These are phyloP conservation scores for Melanopsichium pennsylvanicum DNA, from an alignment of 1,284 basidiomycete species.

Conservation along the genomic window DNA sequence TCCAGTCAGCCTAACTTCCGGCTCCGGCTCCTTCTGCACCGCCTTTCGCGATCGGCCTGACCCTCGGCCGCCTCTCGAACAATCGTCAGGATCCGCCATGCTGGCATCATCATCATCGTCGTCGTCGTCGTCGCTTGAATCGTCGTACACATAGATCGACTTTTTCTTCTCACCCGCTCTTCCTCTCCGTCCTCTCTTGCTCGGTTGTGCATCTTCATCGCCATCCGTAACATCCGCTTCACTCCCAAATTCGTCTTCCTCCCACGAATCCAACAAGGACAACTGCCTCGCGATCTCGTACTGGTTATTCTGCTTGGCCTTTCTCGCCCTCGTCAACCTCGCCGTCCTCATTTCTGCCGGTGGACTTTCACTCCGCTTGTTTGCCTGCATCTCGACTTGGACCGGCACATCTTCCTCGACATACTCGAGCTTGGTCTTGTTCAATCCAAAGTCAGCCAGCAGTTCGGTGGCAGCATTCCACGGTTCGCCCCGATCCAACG, in stretches of 20 bases:
- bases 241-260: slow-evolving; percentile 34
- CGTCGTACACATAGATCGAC: slow-evolving; percentile 44
- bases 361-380: no score
- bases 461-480: slow-evolving; percentile 44
- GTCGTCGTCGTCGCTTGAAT: slow-evolving; percentile 35
- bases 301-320: slow-evolving; percentile 33
- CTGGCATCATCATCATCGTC: slow-evolving; percentile 33
- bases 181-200: slow-evolving; percentile 6
- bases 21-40: slow-evolving; percentile 10
- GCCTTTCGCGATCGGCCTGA: slow-evolving; percentile 12
- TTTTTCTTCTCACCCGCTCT: slow-evolving; percentile 11
- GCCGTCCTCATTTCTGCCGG: no score
- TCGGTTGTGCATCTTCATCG: slow-evolving; percentile 8
- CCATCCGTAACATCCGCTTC: slow-evolving; percentile 11
- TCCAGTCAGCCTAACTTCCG: slow-evolving; percentile 26
- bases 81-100: slow-evolving; percentile 36
- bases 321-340: slow-evolving; percentile 24
- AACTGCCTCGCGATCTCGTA: slow-evolving; percentile 31
- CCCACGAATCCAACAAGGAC: slow-evolving; percentile 31
- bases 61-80: slow-evolving; percentile 2
- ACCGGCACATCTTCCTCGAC: slow-evolving; percentile 40
- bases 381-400: slow-evolving; percentile 32
- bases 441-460: slow-evolving; percentile 7
- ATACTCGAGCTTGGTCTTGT: slow-evolving; percentile 13
- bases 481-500: slow-evolving; percentile 43